A percentile compares a stretch with the other conserved stretches of the same genome.
Evolutionary conservation across 805 yeast genomes (phyloP).

Genomic region (Hanseniaspora lindneri): DNA sequence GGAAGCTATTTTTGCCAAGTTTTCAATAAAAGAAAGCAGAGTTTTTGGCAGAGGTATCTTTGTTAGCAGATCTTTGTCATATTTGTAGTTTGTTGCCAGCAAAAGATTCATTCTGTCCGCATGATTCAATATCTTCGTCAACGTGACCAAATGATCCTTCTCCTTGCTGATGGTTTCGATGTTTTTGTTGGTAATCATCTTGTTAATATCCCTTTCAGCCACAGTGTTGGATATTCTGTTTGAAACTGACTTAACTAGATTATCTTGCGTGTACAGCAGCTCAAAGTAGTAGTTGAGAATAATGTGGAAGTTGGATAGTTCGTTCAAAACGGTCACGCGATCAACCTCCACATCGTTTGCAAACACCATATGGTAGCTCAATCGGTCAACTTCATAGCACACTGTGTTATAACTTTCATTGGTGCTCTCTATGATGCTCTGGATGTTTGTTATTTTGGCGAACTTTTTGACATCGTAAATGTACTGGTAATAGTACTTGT

Average conservation of each 20-base stretch:
- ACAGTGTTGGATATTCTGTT: conserved; percentile 9
- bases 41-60: conserved; percentile 11
- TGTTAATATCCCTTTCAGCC: conserved; percentile 10
- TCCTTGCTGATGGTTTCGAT: neutral
- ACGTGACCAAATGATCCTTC: conserved; percentile 7
- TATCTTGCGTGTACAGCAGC: conserved; percentile 12
- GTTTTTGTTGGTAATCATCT: conserved; percentile 2
- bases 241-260: conserved; percentile 8
- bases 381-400: neutral
- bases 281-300: conserved; percentile 12
- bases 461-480: conserved; percentile 2
- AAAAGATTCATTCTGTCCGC: conserved; percentile 13
- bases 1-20: conserved; percentile 4
- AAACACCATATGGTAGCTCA: conserved; percentile 4
- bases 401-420: neutral
- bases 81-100: neutral
- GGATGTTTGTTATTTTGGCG: conserved; percentile 2
- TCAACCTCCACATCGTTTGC: neutral
- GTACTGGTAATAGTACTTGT: conserved; percentile 8
- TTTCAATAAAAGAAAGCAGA: conserved; percentile 5
- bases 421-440: neutral
- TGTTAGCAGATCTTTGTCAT: neutral
- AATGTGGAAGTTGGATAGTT: neutral
- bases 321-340: neutral
- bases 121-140: conserved; percentile 9